Evolutionary conservation across 306 rosid species (phyloP).

Genomic region (Glycine tomentella): DNA sequence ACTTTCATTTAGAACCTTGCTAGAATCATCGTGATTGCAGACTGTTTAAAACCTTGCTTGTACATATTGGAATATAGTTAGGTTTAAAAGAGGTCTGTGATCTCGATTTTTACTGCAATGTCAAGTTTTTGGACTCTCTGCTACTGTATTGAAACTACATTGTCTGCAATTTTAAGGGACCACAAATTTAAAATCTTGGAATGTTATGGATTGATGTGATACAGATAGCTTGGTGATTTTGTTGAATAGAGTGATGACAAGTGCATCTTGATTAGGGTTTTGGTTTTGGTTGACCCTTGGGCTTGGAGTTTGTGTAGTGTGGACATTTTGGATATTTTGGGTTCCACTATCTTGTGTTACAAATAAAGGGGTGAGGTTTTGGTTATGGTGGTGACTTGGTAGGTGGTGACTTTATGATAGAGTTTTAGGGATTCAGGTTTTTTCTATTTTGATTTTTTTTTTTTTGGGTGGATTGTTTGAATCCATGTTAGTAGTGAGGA

Average conservation of each 20-base stretch:
- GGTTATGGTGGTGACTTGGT: neutral
- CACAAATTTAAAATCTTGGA: too few species aligned
- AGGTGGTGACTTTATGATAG: neutral
- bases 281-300: neutral
- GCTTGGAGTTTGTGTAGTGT: neutral
- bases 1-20: neutral
- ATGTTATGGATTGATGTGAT: neutral
- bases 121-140: too few species aligned
- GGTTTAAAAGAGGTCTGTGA: too few species aligned
- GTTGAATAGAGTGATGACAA: slow-evolving; percentile 20
- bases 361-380: neutral
- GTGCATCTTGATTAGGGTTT: slow-evolving; percentile 1
- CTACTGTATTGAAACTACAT: too few species aligned
- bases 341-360: too few species aligned
- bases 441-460: neutral
- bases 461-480: neutral
- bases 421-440: neutral
- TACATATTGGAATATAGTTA: too few species aligned
- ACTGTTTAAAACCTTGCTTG: too few species aligned
- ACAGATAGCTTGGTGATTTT: neutral
- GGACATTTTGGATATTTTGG: neutral
- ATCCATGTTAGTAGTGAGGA: neutral
- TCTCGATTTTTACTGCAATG: too few species aligned
- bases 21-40: neutral
- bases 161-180: too few species aligned